Percentiles rank a stretch among this genome's conserved stretches.
Conservation (phyloP, 2,329 filamentous ascomycete species). For the Alternaria atra region DNA sequence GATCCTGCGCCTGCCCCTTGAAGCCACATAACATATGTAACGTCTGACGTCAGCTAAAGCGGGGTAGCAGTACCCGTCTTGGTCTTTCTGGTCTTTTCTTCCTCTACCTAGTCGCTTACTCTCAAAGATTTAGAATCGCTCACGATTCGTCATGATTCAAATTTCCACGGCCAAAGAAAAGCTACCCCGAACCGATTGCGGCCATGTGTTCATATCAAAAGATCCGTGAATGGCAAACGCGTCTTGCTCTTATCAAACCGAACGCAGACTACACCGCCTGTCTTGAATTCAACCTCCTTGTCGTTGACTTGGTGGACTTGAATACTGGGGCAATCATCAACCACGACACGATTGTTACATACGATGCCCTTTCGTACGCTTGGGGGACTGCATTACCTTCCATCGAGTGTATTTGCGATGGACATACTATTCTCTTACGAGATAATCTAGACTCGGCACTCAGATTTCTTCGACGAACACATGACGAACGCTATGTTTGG, state of each 20-base stretch:
- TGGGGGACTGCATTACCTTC: not conserved
- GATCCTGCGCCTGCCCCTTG: not conserved
- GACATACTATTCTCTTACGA: not conserved
- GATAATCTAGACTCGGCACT: not conserved
- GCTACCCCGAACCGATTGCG: not conserved
- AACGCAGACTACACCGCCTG: accelerated
- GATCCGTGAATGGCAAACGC: not conserved
- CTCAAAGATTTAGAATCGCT: too few relatives aligned
- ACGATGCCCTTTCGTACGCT: not conserved
- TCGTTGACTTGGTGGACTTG: not conserved
- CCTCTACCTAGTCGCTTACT: not conserved
- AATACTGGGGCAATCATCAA: not conserved
- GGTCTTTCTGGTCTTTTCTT: not conserved
- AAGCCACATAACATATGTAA: not conserved
- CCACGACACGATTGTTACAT: not conserved
- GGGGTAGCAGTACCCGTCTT: not conserved
- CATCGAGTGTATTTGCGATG: not conserved
- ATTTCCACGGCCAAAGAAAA: not conserved
- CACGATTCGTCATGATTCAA: not conserved
- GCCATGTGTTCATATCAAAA: not conserved
- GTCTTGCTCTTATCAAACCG: not conserved
- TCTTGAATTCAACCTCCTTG: not conserved
- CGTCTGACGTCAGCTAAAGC: not conserved
- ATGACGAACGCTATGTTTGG: not conserved
- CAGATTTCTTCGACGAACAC: not conserved